Evolutionary conservation across 2,329 filamentous ascomycete genomes (phyloP).

Genomic region (Penicillium sp.): DNA sequence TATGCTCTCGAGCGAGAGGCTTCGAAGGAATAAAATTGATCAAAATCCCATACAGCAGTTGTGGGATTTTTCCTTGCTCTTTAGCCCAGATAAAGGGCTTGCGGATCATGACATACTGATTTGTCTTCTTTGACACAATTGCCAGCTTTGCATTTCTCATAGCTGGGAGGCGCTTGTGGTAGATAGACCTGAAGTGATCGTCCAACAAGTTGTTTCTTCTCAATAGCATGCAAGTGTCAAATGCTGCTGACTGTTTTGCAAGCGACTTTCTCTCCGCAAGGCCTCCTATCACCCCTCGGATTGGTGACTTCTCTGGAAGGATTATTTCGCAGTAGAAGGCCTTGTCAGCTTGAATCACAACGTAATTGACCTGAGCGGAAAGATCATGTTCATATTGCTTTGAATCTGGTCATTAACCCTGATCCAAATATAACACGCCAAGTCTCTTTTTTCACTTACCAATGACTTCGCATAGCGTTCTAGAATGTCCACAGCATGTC

Average conservation of each 20-base stretch:
- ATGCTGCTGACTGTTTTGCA: constrained; percentile 87
- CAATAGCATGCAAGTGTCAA: constrained; percentile 72
- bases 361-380: constrained; percentile 56
- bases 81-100: constrained; percentile 74
- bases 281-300: constrained; percentile 64
- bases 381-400: constrained; percentile 50
- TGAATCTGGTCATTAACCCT: constrained; percentile 4
- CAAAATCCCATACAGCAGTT: constrained; percentile 59
- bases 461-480: constrained; percentile 71
- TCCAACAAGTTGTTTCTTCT: constrained; percentile 66
- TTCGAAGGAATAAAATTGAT: constrained; percentile 58
- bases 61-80: constrained; percentile 46
- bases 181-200: constrained; percentile 68
- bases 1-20: constrained; percentile 58
- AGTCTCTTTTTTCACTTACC: constrained; percentile 28
- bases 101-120: constrained; percentile 70
- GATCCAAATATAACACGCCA: neutral
- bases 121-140: constrained; percentile 72
- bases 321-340: constrained; percentile 75
- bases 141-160: constrained; percentile 88
- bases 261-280: constrained; percentile 66
- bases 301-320: constrained; percentile 70
- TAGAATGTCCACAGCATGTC: constrained; percentile 68
- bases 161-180: constrained; percentile 66
- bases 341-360: constrained; percentile 55